Base-by-base conservation (phyloP, 345 rosid genomes). In the Citrus medica region DNA sequence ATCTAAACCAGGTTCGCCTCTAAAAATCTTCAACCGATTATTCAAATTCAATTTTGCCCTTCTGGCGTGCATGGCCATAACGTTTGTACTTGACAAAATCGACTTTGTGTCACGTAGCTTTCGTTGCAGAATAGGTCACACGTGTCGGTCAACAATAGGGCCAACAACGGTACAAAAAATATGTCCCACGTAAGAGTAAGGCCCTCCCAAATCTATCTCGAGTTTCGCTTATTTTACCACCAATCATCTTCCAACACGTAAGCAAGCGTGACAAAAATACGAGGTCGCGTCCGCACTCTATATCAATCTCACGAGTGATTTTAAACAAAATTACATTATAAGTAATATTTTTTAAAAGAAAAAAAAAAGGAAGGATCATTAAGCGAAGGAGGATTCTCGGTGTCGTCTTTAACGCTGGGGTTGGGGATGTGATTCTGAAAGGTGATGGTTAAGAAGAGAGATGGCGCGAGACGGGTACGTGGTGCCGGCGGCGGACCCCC, bases 401-500 rank as follows among this genome's bases (percentile, higher is more conserved):
- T 40, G 12, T 25, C 17, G 21, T 46, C 30, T 74, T 17, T 17
- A 32, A 17, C 1, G 27, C 55, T 22, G 14, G 30, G 37, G 51
- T 3, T 4, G 69, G 69, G 48, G 63, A 82, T 82, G 82, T 82
- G 78, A 83, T 27, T 71, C 3, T 22, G 61, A 30, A 28, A 73
- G 51, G 81, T 75, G 65, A 81, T 73, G 86, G 74, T 78, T 13
- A 78, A 38, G 38, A 25, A 56, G 73, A 56, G 82, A 71, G 76
- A 92, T 94, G 99, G 87, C 89, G 79, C 86, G 85, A 73, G 90
- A 89, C 84, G 87, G 86, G 69, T 78, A 86, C 84, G 91, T 89
- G 79, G 92, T 90, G 74, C 88, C 94, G 82, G 90, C 93, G 82
- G 89, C 78, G 80, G 98, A 94, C 84, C 88, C 91, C 37, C 84